Conservation (phyloP, 345 rosid species). For the Syzygium oleosum region DNA sequence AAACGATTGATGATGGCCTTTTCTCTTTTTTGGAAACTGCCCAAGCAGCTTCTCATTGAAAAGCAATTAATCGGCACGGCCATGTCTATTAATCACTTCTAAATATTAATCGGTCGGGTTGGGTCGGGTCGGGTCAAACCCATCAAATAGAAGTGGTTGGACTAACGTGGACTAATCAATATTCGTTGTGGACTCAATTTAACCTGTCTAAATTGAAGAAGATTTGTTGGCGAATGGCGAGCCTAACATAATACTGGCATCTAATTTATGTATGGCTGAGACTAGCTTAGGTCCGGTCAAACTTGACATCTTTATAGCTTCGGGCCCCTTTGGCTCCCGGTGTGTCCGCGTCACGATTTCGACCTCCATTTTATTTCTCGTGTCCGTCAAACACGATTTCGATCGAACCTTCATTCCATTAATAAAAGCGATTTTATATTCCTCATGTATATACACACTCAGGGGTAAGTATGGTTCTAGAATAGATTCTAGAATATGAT, state of each 20-base stretch:
- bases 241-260: rapidly evolving
- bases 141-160: background rate
- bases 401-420: background rate
- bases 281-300: background rate
- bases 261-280: background rate
- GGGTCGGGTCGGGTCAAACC: rapidly evolving
- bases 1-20: background rate
- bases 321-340: background rate
- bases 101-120: background rate
- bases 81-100: background rate
- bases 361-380: background rate
- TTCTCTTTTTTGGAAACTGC: background rate
- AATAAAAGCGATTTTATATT: background rate
- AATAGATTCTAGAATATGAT: no score
- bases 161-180: no score
- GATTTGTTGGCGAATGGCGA: background rate
- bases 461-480: no score
- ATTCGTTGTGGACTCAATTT: background rate
- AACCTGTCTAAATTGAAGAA: rapidly evolving
- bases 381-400: background rate
- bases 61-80: background rate
- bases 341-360: background rate
- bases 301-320: background rate
- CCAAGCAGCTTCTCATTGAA: background rate
- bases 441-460: background rate